Evolutionary conservation across 225 moss, liverwort and hornwort species (phyloP).

Genomic region (Takakia lepidozioides): DNA sequence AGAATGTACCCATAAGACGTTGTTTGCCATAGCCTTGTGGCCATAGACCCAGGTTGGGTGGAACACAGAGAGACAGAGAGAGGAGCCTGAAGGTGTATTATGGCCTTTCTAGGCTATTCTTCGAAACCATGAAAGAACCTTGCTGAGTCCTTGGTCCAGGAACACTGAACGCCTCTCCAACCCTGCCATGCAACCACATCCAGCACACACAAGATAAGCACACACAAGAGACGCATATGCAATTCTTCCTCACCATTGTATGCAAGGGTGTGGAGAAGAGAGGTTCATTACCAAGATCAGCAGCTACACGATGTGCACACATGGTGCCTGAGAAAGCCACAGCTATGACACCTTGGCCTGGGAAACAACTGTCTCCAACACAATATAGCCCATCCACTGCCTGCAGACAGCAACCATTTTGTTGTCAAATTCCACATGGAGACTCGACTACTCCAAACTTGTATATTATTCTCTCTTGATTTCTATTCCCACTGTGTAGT

Average conservation of each 20-base stretch:
- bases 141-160: conserved; percentile 65
- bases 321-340: conserved; percentile 91
- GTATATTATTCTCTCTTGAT: too few species aligned
- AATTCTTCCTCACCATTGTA: background rate
- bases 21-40: too few species aligned
- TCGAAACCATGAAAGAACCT: conserved; percentile 78
- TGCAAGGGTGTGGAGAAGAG: background rate
- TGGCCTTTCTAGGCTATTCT: conserved; percentile 63
- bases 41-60: too few species aligned
- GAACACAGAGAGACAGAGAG: too few species aligned
- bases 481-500: too few species aligned
- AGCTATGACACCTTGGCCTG: conserved; percentile 94
- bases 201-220: background rate
- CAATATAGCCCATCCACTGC: conserved; percentile 83
- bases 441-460: too few species aligned
- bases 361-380: conserved; percentile 94
- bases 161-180: conserved; percentile 54
- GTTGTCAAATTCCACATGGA: background rate
- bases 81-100: too few species aligned
- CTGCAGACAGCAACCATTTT: conserved; percentile 11
- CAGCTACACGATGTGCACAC: conserved; percentile 92
- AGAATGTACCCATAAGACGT: too few species aligned
- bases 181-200: conserved; percentile 21
- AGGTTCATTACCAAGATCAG: conserved; percentile 60
- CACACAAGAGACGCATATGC: too few species aligned